These are phyloP conservation scores for Sequoia sempervirens DNA, from an alignment of 75 land plant genomes.

Conservation along the genomic window DNA sequence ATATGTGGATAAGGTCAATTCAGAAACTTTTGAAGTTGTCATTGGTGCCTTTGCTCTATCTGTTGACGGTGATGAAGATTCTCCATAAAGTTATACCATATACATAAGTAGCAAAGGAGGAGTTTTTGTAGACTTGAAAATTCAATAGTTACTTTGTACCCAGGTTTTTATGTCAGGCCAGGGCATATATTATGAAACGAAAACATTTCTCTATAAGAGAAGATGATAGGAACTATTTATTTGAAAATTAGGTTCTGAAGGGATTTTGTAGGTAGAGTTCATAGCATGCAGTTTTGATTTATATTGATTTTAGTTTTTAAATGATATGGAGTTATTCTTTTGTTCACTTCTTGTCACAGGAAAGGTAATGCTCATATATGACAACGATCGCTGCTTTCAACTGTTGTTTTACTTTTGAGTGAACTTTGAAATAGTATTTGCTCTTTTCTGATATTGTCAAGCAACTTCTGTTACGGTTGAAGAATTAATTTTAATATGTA, in stretches of 20 bases:
- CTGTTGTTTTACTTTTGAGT: background rate
- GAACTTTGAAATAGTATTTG: background rate
- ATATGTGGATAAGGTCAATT: conserved; percentile 50
- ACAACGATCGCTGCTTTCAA: background rate
- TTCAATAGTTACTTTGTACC: background rate
- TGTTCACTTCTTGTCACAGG: background rate
- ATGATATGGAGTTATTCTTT: background rate
- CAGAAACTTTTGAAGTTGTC: conserved; percentile 59
- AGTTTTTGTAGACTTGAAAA: background rate
- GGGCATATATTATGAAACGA: background rate
- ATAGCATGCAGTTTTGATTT: background rate
- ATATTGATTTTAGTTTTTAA: background rate
- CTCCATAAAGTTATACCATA: background rate
- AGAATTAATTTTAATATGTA: background rate
- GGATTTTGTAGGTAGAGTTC: background rate
- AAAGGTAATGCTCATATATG: background rate
- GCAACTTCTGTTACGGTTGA: background rate
- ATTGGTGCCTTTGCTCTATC: conserved; percentile 79
- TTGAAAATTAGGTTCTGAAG: background rate
- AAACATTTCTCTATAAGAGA: background rate
- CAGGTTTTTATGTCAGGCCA: background rate
- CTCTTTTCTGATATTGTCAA: background rate
- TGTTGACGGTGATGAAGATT: conserved; percentile 44
- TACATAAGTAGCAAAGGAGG: background rate
- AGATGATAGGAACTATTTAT: background rate